Conservation (phyloP, 495 filamentous ascomycete genomes). For the Tuber borchii region DNA sequence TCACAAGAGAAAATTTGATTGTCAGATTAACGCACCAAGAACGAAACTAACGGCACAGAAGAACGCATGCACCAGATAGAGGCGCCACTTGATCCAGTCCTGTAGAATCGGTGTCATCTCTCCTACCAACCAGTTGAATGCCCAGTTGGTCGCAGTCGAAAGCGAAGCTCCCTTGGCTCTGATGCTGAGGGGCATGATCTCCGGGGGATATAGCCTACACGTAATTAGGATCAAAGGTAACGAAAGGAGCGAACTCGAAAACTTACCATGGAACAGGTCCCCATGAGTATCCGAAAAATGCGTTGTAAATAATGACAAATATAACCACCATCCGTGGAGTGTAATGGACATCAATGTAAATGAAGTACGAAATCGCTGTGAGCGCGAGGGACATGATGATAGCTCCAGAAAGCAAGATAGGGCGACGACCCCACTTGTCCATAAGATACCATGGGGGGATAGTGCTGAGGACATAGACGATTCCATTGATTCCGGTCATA, state of each 20-base stretch:
- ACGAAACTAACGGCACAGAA: slow-evolving; percentile 96
- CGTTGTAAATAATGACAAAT: slow-evolving; percentile 97
- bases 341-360: slow-evolving; percentile 69
- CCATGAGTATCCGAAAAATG: slow-evolving; percentile 97
- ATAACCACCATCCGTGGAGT: slow-evolving; percentile 82
- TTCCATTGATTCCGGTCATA: slow-evolving; percentile 95
- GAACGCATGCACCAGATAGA: slow-evolving; percentile 93
- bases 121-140: slow-evolving; percentile 95
- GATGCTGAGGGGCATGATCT: slow-evolving; percentile 94
- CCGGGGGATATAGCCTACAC: slow-evolving; percentile 71
- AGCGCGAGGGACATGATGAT: slow-evolving; percentile 84
- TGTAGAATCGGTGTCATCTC: slow-evolving; percentile 90
- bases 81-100: slow-evolving; percentile 79
- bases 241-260: background rate
- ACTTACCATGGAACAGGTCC: slow-evolving; percentile 84
- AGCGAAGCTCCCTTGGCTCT: slow-evolving; percentile 94
- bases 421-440: slow-evolving; percentile 81
- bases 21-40: slow-evolving; percentile 61
- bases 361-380: slow-evolving; percentile 91
- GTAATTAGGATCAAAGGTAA: background rate
- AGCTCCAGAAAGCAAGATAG: slow-evolving; percentile 85
- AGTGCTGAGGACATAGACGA: slow-evolving; percentile 84
- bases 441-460: slow-evolving; percentile 97
- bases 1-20: background rate
- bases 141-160: slow-evolving; percentile 95